Evolutionary conservation across 148 eudicot genomes (phyloP), one percentile per base, ranked within the genome.

Genomic region (Silene latifolia): DNA sequence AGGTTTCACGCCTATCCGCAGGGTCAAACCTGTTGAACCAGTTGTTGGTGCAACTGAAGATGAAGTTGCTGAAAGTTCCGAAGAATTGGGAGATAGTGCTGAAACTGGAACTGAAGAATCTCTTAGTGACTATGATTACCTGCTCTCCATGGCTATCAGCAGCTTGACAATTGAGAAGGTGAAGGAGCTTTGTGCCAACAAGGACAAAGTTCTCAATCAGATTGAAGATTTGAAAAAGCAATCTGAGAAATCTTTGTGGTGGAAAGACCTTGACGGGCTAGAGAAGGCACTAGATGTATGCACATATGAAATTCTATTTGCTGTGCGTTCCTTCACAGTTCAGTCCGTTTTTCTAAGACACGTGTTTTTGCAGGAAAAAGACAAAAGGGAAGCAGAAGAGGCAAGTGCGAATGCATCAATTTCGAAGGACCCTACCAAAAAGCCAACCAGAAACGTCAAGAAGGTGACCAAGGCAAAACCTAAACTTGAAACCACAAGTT

Each of bases 1-100:
- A 80, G 92, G 91, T n/a, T 95, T 92, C 66, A 86, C 87, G n/a
- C 90, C 97, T 61, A 82, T 92, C 62, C 89, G 91, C 0, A 90
- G 87, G 82, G 84, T 85, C 12, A 87, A 85, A 74, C 60, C 71
- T 63, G 77, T 72, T 15, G 96, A 87, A 5, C 71, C 84, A 47
- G 77, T 82, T 54, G 87, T 87, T 72, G 97, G 87, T 12, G 87
- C 85, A 64, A 68, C 68, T 72, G 89, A 84, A 42, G 87, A 82
- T 39, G 90, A 83, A 74, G 96, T 86, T 57, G 48, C 74, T 21
- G 91, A 79, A 42, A 74, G 39, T 15, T 51, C 67, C 4, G 83
- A 64, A 57, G 81, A 72, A 42, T 62, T 20, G 8, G 69, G 66
- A 24, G 75, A 67, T 44, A 25, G 15, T 47, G 10, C 68, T 13